phyloP scores from a whole-genome alignment of 306 rosid species.

The Gastrolobium villosum region DNA sequence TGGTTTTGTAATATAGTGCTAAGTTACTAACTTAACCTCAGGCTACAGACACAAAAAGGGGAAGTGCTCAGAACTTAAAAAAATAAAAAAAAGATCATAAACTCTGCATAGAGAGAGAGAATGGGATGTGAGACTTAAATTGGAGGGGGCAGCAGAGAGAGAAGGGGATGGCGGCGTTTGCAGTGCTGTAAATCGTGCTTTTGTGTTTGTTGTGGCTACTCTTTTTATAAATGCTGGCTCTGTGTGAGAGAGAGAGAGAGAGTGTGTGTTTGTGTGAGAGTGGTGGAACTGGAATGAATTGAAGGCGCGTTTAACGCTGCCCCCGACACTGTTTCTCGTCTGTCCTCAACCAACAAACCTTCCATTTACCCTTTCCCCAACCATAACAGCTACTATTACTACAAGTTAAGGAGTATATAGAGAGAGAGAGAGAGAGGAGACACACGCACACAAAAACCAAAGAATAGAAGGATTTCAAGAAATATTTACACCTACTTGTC shows the following conservation, averaged over 20 bases:
- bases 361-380: conserved; percentile 47
- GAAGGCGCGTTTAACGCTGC: conserved; percentile 59
- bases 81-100: conserved; percentile 41
- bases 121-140: conserved; percentile 59
- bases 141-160: conserved; percentile 51
- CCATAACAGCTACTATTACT: conserved; percentile 33
- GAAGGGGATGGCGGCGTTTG: conserved; percentile 92
- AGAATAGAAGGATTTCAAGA: neutral
- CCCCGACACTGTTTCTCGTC: conserved; percentile 45
- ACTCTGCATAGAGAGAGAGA: conserved; percentile 47
- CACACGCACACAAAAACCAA: conserved; percentile 29
- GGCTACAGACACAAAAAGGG: conserved; percentile 54
- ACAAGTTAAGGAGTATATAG: neutral
- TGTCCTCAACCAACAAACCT: conserved; percentile 47
- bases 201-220: conserved; percentile 21
- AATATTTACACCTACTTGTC: neutral
- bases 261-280: too few relatives aligned
- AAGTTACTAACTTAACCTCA: conserved; percentile 36
- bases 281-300: conserved; percentile 43
- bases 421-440: neutral
- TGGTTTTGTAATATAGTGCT: conserved; percentile 45
- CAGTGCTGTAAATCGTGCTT: conserved; percentile 60
- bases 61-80: conserved; percentile 49
- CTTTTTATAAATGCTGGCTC: neutral
- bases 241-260: neutral